phyloP scores from a whole-genome alignment of 805 yeast genomes.

The Lipomyces lipofer region DNA sequence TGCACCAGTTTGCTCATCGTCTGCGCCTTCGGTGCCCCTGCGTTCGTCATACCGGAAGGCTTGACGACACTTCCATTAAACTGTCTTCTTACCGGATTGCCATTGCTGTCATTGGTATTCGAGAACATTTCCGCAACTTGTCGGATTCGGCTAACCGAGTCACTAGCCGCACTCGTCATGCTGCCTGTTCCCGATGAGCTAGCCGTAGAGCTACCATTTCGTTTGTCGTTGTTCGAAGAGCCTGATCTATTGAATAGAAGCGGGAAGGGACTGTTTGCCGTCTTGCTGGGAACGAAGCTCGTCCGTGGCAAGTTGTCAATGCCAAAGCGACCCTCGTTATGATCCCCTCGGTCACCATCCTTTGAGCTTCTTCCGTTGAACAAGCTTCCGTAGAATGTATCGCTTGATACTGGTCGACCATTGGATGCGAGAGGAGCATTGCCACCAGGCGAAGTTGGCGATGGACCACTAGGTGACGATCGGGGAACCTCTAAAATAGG shows the following conservation, averaged over 20 bases:
- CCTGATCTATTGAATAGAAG: slow-evolving; percentile 16
- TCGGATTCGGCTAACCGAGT: slow-evolving; percentile 17
- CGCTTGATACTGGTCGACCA: slow-evolving; percentile 7
- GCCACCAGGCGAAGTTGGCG: too few relatives aligned
- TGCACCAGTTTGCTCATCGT: slow-evolving; percentile 26
- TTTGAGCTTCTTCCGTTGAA: slow-evolving; percentile 3
- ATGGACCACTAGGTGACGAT: too few relatives aligned
- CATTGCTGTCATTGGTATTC: slow-evolving; percentile 5
- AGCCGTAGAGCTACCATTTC: background rate
- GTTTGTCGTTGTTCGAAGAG: background rate
- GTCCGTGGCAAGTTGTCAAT: slow-evolving; percentile 1
- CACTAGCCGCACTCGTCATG: background rate
- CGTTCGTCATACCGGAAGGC: background rate
- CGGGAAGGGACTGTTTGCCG: slow-evolving; percentile 18
- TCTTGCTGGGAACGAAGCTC: slow-evolving; percentile 4
- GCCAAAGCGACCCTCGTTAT: background rate
- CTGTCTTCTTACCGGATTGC: background rate
- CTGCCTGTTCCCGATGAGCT: background rate
- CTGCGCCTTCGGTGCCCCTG: slow-evolving; percentile 11
- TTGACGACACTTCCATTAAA: background rate
- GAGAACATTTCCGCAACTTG: slow-evolving; percentile 12
- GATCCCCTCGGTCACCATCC: background rate
- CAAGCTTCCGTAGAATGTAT: slow-evolving; percentile 16
- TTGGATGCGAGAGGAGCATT: too few relatives aligned
- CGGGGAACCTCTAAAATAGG: too few relatives aligned